Conservation (phyloP, 257 asterid species). For the Eucommia ulmoides region DNA sequence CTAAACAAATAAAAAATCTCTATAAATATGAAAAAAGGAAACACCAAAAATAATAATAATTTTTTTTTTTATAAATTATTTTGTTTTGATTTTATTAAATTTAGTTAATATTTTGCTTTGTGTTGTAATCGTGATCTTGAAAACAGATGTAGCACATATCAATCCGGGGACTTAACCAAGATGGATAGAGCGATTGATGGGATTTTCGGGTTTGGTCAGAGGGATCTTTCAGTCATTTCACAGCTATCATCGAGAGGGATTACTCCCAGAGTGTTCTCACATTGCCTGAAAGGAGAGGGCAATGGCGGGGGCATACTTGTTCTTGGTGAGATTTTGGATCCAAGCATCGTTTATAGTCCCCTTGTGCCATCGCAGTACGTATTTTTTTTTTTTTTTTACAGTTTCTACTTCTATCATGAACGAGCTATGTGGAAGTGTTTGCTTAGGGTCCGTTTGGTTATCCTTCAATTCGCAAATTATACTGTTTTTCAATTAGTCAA, state of each 20-base stretch:
- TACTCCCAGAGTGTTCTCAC: constrained; percentile 77
- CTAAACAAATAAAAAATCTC: too few species aligned
- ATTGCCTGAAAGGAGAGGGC: constrained; percentile 85
- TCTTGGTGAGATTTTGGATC: constrained; percentile 92
- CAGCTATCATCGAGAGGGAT: constrained; percentile 72
- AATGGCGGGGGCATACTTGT: constrained; percentile 84
- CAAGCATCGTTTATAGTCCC: constrained; percentile 81
- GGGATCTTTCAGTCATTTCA: constrained; percentile 65
- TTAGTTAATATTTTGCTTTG: too few species aligned
- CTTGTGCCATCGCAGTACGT: constrained; percentile 95
- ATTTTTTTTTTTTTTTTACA: constrained; percentile 16
- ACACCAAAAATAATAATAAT: too few species aligned
- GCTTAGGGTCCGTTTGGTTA: too few species aligned
- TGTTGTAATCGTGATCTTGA: constrained; percentile 11
- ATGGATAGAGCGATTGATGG: constrained; percentile 90
- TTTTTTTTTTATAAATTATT: too few species aligned
- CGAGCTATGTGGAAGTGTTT: too few species aligned
- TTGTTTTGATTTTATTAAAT: too few species aligned
- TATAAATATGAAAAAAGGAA: too few species aligned
- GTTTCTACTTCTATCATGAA: constrained; percentile 1
- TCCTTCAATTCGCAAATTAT: too few species aligned
- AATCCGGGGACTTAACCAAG: constrained; percentile 68
- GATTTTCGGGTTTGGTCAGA: constrained; percentile 79
- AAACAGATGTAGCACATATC: constrained; percentile 79
- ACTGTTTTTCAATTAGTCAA: too few species aligned